phyloP scores from a whole-genome alignment of 2,329 filamentous ascomycete species.

The Coleophoma eucalyptorum region DNA sequence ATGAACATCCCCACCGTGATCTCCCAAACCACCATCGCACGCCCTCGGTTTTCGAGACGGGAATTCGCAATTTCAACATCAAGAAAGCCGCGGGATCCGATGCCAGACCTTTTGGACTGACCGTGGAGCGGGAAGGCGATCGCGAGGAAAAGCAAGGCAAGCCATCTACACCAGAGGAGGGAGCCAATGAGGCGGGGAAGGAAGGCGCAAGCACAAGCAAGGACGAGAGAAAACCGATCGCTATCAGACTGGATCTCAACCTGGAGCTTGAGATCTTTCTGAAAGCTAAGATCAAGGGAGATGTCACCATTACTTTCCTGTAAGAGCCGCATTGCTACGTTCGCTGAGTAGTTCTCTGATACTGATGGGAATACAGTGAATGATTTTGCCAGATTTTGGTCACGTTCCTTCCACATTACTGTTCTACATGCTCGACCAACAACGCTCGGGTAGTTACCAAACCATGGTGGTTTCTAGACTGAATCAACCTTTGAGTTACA shows the following conservation, averaged over 20 bases:
- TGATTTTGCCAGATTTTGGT: no score
- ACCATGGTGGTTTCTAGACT: no score
- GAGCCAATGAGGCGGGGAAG: conserved; percentile 9
- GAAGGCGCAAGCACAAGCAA: conserved; percentile 7
- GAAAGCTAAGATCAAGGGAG: conserved; percentile 77
- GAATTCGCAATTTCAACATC: conserved; percentile 19
- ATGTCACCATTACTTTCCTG: conserved; percentile 59
- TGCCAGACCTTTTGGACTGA: conserved; percentile 16
- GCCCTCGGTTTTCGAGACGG: neutral
- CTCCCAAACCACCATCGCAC: no score
- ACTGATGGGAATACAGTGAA: no score
- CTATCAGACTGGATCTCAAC: conserved; percentile 69
- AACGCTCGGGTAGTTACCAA: no score
- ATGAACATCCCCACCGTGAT: no score
- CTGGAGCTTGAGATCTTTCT: conserved; percentile 76
- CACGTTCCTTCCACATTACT: no score
- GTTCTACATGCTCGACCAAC: no score
- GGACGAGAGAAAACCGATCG: conserved; percentile 43
- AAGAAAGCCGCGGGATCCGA: conserved; percentile 14
- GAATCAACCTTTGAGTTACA: no score
- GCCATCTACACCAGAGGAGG: conserved; percentile 2
- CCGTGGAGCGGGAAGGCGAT: conserved; percentile 5
- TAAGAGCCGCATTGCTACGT: conserved; percentile 11
- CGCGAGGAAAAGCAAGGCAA: neutral
- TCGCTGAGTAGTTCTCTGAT: no score